Percentiles rank a stretch among this genome's conserved stretches.
These are phyloP conservation scores for Paraphoma sp. DNA, from an alignment of 2,329 filamentous ascomycete species.

Conservation along the genomic window DNA sequence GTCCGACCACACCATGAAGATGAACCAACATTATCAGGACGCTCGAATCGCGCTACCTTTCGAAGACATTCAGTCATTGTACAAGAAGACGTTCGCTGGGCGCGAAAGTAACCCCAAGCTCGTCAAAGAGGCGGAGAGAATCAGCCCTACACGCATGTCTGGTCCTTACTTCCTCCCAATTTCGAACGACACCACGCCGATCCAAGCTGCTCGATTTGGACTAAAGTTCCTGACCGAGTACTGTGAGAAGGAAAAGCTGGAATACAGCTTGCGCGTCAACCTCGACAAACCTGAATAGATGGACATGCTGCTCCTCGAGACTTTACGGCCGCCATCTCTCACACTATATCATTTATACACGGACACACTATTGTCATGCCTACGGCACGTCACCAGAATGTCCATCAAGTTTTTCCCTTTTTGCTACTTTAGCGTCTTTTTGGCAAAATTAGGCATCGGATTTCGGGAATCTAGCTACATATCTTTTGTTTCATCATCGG, in stretches of 20 bases:
- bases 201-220: conserved; percentile 55
- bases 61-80: conserved; percentile 45
- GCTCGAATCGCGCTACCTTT: conserved; percentile 37
- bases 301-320: not conserved
- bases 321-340: not conserved
- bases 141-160: conserved; percentile 43
- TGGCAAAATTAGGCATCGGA: not conserved
- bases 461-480: not conserved
- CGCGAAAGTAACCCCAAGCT: conserved; percentile 29
- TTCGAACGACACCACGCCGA: conserved; percentile 47
- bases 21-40: conserved; percentile 34
- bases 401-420: not conserved
- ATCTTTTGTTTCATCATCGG: conserved; percentile 3
- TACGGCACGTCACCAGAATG: too few relatives aligned
- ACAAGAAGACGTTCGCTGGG: conserved; percentile 48
- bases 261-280: conserved; percentile 34
- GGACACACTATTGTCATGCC: not conserved
- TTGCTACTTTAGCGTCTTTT: not conserved
- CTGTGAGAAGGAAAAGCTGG: conserved; percentile 42
- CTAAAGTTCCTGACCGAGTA: conserved; percentile 52
- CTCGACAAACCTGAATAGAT: conserved; percentile 32
- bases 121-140: conserved; percentile 38
- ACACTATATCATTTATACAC: not conserved
- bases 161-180: conserved; percentile 52
- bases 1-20: conserved; percentile 35